phyloP scores from a whole-genome alignment of 352 stramenopile genomes.

The Globisporangium iwayamae region DNA sequence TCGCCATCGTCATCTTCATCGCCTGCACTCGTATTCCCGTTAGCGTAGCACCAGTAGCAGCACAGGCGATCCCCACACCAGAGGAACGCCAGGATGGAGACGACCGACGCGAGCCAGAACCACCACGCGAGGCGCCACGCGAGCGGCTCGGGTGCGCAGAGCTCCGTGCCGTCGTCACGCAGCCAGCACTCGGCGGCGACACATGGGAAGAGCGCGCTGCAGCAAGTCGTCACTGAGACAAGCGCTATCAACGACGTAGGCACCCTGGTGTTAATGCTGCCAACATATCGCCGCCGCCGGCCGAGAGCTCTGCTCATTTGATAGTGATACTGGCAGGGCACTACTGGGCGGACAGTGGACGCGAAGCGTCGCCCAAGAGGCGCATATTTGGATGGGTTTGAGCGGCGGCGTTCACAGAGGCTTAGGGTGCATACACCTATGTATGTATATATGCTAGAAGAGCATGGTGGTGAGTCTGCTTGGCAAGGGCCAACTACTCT shows the following conservation, averaged over 20 bases:
- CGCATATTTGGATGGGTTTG: neutral
- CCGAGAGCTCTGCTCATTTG: neutral
- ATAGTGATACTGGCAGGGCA: neutral
- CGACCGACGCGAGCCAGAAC: conserved; percentile 62
- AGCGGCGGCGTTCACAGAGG: neutral
- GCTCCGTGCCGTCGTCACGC: conserved; percentile 43
- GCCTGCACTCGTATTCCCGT: neutral
- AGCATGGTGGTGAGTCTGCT: too few relatives aligned
- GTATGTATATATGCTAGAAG: too few relatives aligned
- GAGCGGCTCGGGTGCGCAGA: conserved; percentile 47
- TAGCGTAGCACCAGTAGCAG: conserved; percentile 14
- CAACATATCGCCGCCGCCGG: neutral
- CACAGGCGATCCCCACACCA: conserved; percentile 33
- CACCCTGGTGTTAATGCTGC: neutral
- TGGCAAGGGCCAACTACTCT: too few relatives aligned
- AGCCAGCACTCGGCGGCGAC: conserved; percentile 53
- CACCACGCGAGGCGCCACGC: conserved; percentile 54
- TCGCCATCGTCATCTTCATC: conserved; percentile 12
- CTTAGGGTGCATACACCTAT: too few relatives aligned
- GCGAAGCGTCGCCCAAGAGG: neutral
- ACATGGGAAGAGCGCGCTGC: neutral
- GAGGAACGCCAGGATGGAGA: conserved; percentile 31
- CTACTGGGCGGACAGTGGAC: neutral
- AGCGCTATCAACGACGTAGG: neutral
- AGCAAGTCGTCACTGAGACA: neutral